Conservation (phyloP, 176 grass and related monocot genomes). For the Triticum dicoccoides region DNA sequence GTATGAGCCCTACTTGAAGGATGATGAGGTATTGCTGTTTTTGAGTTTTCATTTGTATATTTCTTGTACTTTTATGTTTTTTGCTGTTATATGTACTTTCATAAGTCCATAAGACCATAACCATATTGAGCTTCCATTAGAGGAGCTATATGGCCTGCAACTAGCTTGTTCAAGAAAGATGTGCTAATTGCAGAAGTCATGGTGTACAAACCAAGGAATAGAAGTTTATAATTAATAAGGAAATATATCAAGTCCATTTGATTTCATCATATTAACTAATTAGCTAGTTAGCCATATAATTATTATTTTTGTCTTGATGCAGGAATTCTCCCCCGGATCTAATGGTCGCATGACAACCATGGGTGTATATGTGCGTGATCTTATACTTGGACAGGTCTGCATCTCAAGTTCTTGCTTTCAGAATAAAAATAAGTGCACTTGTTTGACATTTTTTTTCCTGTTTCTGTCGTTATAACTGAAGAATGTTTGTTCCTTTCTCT, state of each 20-base stretch:
- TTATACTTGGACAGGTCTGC: conserved; percentile 88
- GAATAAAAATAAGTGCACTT: background rate
- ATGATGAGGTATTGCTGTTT: conserved; percentile 68
- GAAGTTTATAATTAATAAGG: conserved; percentile 7
- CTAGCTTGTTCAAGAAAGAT: background rate
- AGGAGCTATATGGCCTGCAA: background rate
- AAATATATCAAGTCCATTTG: background rate
- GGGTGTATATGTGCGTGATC: conserved; percentile 94
- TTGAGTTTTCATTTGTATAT: background rate
- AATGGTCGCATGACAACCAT: conserved; percentile 80
- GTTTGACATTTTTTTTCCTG: background rate
- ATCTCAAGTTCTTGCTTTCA: conserved; percentile 9
- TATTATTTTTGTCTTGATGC: background rate
- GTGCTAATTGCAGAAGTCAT: background rate
- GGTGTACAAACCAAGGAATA: background rate
- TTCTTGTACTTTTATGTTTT: background rate
- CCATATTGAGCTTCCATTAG: background rate
- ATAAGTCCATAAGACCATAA: conserved; percentile 5
- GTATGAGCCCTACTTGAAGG: conserved; percentile 92
- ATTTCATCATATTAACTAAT: background rate
- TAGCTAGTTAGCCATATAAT: background rate
- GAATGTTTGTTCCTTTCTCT: background rate
- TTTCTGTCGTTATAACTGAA: background rate
- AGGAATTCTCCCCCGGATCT: conserved; percentile 85
- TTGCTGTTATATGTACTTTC: background rate